These are phyloP conservation scores for Xylaria intraflava DNA, from an alignment of 495 filamentous ascomycete species.

Conservation along the genomic window DNA sequence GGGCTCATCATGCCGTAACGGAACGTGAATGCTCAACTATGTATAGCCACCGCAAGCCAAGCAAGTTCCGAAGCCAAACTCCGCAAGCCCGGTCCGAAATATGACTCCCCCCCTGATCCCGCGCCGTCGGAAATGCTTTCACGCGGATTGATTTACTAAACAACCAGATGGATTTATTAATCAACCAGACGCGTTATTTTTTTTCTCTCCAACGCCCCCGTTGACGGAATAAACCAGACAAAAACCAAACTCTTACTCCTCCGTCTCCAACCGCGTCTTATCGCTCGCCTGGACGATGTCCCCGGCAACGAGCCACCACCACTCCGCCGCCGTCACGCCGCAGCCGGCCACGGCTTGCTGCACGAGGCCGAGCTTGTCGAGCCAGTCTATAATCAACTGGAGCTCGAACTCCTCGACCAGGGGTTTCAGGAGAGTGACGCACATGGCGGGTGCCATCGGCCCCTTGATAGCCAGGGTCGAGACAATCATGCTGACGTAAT, in stretches of 20 bases:
- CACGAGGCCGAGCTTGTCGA: conserved; percentile 42
- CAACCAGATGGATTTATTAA: too few species aligned
- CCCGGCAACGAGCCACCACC: conserved; percentile 59
- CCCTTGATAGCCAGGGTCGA: conserved; percentile 55
- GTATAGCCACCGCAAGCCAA: too few species aligned
- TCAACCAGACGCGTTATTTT: too few species aligned
- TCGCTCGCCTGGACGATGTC: conserved; percentile 7
- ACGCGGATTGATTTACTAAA: too few species aligned
- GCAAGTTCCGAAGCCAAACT: too few species aligned
- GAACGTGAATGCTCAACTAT: too few species aligned
- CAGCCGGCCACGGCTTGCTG: conserved; percentile 28
- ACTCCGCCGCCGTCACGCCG: conserved; percentile 51
- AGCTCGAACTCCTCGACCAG: conserved; percentile 64
- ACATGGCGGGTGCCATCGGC: conserved; percentile 44
- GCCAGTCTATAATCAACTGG: conserved; percentile 59
- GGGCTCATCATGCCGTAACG: too few species aligned
- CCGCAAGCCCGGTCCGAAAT: too few species aligned
- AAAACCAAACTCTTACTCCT: not conserved
- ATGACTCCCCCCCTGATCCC: too few species aligned
- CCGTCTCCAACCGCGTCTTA: not conserved
- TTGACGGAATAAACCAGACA: not conserved
- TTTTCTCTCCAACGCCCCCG: too few species aligned
- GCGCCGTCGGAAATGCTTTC: too few species aligned
- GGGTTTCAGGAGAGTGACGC: conserved; percentile 52
- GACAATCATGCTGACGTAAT: conserved; percentile 52